Conservation (phyloP, 306 rosid genomes). For the Sindora glabra region DNA sequence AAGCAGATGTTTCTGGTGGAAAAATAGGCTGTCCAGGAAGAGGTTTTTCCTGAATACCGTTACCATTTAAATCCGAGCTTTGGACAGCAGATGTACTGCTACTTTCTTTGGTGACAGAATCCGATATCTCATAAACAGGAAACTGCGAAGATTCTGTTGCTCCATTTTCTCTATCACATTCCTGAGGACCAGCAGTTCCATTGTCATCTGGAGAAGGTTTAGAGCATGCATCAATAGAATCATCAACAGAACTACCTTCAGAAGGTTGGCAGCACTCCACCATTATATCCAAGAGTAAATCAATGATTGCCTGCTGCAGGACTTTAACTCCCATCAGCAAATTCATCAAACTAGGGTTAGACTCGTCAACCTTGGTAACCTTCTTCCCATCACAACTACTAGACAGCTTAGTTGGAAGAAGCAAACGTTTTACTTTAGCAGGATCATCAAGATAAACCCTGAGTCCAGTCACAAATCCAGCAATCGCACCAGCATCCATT, state of each 20-base stretch:
- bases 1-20: constrained; percentile 45
- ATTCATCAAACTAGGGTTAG: constrained; percentile 54
- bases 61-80: constrained; percentile 32
- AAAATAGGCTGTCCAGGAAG: constrained; percentile 32
- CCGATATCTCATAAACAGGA: constrained; percentile 22
- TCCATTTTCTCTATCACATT: constrained; percentile 34
- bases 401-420: constrained; percentile 50
- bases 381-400: constrained; percentile 38
- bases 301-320: constrained; percentile 53
- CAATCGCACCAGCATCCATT: constrained; percentile 98
- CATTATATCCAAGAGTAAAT: constrained; percentile 58
- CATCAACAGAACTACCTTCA: constrained; percentile 25
- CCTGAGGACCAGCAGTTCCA: constrained; percentile 22
- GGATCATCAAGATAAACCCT: constrained; percentile 95
- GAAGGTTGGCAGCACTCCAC: constrained; percentile 57
- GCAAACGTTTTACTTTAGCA: constrained; percentile 51
- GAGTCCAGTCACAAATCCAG: constrained; percentile 95
- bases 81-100: too few species aligned
- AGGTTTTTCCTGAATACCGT: constrained; percentile 34
- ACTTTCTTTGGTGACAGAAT: too few species aligned
- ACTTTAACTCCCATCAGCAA: constrained; percentile 49
- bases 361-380: constrained; percentile 32
- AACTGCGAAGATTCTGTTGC: constrained; percentile 25
- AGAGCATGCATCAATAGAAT: constrained; percentile 21
- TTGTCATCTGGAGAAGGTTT: constrained; percentile 23